Evolutionary conservation across 2,329 filamentous ascomycete genomes (phyloP).

Genomic region (Cladobotryum protrusum): DNA sequence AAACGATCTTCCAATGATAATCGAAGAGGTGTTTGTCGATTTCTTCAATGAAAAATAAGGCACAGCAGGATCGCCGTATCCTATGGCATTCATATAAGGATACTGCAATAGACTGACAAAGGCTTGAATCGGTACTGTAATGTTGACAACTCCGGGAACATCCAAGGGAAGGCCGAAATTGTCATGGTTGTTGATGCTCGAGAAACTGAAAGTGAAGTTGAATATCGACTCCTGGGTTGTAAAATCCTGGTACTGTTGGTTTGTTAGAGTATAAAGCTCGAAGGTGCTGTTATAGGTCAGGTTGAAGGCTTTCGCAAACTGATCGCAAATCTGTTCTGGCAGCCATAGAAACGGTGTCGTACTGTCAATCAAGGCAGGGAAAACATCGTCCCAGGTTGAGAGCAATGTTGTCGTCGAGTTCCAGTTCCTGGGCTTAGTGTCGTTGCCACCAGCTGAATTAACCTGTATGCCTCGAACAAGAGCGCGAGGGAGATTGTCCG

Average conservation of each 20-base stretch:
- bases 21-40: conserved; percentile 44
- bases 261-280: conserved; percentile 57
- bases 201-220: conserved; percentile 52
- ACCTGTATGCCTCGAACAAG: conserved; percentile 53
- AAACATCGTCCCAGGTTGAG: conserved; percentile 40
- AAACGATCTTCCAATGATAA: conserved; percentile 61
- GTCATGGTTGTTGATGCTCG: conserved; percentile 48
- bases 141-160: conserved; percentile 48
- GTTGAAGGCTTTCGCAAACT: conserved; percentile 58
- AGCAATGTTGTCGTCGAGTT: conserved; percentile 30
- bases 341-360: conserved; percentile 60
- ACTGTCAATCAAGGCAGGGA: conserved; percentile 54
- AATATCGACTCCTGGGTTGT: conserved; percentile 34
- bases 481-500: conserved; percentile 50
- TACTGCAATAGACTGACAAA: conserved; percentile 46
- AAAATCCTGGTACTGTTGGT: conserved; percentile 47
- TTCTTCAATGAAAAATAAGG: conserved; percentile 63
- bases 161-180: conserved; percentile 44
- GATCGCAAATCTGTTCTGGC: conserved; percentile 52
- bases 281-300: conserved; percentile 59
- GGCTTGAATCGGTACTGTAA: conserved; percentile 46
- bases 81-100: conserved; percentile 40
- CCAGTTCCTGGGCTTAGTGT: conserved; percentile 31
- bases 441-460: conserved; percentile 23
- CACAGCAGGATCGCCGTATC: conserved; percentile 38